Conservation (phyloP, 768 basidiomycete genomes). For the Lactifluus echinatus region DNA sequence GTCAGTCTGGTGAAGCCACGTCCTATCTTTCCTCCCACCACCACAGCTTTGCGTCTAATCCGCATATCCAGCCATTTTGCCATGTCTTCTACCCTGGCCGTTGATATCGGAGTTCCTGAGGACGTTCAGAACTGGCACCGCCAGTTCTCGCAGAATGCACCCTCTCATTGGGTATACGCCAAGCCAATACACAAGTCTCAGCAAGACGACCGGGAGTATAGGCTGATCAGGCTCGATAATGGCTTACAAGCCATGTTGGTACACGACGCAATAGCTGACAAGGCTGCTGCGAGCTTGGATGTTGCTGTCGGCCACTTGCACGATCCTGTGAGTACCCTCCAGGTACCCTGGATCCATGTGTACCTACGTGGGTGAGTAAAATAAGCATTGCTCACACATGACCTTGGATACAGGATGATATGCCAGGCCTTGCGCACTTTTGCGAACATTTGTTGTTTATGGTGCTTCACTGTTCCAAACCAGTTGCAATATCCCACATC, state of each 20-base stretch:
- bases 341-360: background rate
- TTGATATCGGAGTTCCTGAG: slow-evolving; percentile 2
- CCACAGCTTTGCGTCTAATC: background rate
- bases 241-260: slow-evolving; percentile 82
- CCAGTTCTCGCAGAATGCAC: background rate
- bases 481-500: background rate
- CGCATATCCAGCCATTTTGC: background rate
- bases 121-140: slow-evolving; percentile 17
- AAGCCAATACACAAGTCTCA: slow-evolving; percentile 59
- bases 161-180: slow-evolving; percentile 42
- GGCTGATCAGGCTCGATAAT: slow-evolving; percentile 77
- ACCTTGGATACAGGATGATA: slow-evolving; percentile 52
- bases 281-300: slow-evolving; percentile 89
- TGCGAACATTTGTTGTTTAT: slow-evolving; percentile 96
- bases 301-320: slow-evolving; percentile 90
- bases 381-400: background rate
- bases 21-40: background rate
- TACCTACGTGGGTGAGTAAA: background rate
- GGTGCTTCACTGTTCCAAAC: slow-evolving; percentile 38
- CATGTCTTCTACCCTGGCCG: background rate
- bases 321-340: slow-evolving; percentile 63
- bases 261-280: slow-evolving; percentile 81
- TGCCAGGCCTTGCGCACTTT: slow-evolving; percentile 90
- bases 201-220: slow-evolving; percentile 74
- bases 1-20: background rate